Conservation (phyloP, 352 stramenopile species). For the Phytophthora idaei region DNA sequence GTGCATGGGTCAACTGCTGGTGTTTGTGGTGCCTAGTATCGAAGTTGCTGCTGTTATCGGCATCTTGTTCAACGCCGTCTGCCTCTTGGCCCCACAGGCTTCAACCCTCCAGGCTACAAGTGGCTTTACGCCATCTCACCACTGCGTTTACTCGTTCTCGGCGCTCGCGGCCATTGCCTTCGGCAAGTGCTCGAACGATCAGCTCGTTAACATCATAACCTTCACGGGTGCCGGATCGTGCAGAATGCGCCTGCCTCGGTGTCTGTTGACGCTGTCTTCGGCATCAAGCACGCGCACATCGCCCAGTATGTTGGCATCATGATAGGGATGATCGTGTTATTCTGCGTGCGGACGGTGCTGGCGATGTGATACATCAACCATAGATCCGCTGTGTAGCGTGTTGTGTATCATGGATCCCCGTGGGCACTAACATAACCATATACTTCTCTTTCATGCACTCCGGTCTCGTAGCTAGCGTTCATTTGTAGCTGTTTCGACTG, state of each 20-base stretch:
- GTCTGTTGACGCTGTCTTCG: slow-evolving; percentile 45
- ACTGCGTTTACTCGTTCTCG: slow-evolving; percentile 42
- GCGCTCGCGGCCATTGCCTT: slow-evolving; percentile 41
- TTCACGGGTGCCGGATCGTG: slow-evolving; percentile 41
- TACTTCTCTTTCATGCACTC: slow-evolving; percentile 10
- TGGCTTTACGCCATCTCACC: slow-evolving; percentile 49
- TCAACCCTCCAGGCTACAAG: slow-evolving; percentile 55
- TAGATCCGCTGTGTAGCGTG: too few relatives aligned
- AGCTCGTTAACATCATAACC: slow-evolving; percentile 27
- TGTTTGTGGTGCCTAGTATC: slow-evolving; percentile 41
- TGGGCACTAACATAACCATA: slow-evolving; percentile 5
- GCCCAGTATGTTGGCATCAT: slow-evolving; percentile 38
- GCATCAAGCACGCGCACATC: slow-evolving; percentile 49
- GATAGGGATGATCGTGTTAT: slow-evolving; percentile 42
- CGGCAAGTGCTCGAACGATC: slow-evolving; percentile 36
- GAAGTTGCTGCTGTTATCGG: slow-evolving; percentile 42
- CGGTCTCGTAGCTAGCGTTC: too few relatives aligned
- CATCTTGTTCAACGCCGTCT: slow-evolving; percentile 46
- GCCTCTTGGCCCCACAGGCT: slow-evolving; percentile 43
- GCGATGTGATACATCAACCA: slow-evolving; percentile 59
- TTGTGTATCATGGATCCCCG: slow-evolving; percentile 1
- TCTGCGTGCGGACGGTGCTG: slow-evolving; percentile 42
- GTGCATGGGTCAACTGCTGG: slow-evolving; percentile 44
- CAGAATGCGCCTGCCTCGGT: slow-evolving; percentile 34
- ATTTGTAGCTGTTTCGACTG: too few relatives aligned